Evolutionary conservation across 106 monocot genomes (phyloP).

Genomic region (Dioscorea zingiberensis): DNA sequence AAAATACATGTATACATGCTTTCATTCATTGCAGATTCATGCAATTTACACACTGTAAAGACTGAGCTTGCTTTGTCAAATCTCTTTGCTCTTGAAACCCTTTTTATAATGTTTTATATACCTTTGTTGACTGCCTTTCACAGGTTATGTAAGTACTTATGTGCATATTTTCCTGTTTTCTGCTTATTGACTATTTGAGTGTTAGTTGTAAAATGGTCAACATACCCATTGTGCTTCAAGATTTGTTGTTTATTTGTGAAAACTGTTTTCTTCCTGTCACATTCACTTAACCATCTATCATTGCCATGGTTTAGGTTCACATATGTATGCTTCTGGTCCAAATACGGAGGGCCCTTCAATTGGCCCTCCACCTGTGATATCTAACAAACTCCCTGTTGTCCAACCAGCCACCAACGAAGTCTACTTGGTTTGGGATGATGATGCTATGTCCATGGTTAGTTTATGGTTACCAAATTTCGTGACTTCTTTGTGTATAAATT

Average conservation of each 20-base stretch:
- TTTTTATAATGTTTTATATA: too few relatives aligned
- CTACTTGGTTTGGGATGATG: slow-evolving; percentile 99
- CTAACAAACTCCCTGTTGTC: slow-evolving; percentile 57
- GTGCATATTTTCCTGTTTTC: too few relatives aligned
- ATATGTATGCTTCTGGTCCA: slow-evolving; percentile 87
- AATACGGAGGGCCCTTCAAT: slow-evolving; percentile 79
- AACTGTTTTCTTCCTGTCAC: neutral
- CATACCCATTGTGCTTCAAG: too few relatives aligned
- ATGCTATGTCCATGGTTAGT: slow-evolving; percentile 95
- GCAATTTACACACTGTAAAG: too few relatives aligned
- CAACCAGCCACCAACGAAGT: slow-evolving; percentile 76
- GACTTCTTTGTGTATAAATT: neutral
- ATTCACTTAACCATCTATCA: slow-evolving; percentile 13
- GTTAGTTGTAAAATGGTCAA: too few relatives aligned
- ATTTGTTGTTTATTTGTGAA: neutral
- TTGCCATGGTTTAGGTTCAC: slow-evolving; percentile 24
- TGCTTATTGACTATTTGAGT: too few relatives aligned
- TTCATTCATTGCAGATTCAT: too few relatives aligned
- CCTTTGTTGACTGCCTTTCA: too few relatives aligned
- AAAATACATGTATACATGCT: too few relatives aligned
- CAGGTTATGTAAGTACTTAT: too few relatives aligned
- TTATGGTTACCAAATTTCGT: neutral
- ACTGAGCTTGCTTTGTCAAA: too few relatives aligned
- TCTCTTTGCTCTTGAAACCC: too few relatives aligned
- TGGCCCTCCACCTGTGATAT: slow-evolving; percentile 86